Evolutionary conservation across 768 basidiomycete species (phyloP).

Genomic region (Boletus coccyginus): DNA sequence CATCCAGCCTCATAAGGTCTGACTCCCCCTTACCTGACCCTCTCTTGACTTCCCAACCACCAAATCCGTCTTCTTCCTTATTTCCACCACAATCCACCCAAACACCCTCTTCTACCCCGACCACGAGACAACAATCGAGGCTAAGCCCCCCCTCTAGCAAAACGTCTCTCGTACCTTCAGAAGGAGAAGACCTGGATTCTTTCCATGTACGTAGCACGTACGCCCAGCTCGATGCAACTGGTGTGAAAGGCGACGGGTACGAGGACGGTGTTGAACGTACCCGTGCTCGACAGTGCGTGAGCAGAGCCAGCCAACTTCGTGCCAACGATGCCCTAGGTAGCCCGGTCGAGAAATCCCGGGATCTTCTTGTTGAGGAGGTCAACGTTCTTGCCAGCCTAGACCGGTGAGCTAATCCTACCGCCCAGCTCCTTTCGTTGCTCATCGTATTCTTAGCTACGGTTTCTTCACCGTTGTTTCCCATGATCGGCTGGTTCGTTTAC

Average conservation of each 20-base stretch:
- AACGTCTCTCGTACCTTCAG: slow-evolving; percentile 64
- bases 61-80: slow-evolving; percentile 19
- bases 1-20: slow-evolving; percentile 20
- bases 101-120: slow-evolving; percentile 31
- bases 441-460: slow-evolving; percentile 65
- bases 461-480: slow-evolving; percentile 82
- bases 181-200: slow-evolving; percentile 78
- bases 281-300: slow-evolving; percentile 61
- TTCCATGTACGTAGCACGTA: slow-evolving; percentile 86
- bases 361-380: slow-evolving; percentile 72
- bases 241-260: slow-evolving; percentile 94
- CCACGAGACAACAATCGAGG: slow-evolving; percentile 27
- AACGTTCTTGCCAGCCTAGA: slow-evolving; percentile 76
- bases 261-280: slow-evolving; percentile 95
- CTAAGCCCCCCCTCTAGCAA: slow-evolving; percentile 45
- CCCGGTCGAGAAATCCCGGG: slow-evolving; percentile 58
- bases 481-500: slow-evolving; percentile 77
- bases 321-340: slow-evolving; percentile 56
- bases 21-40: slow-evolving; percentile 27
- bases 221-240: slow-evolving; percentile 81
- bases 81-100: slow-evolving; percentile 35
- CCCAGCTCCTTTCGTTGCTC: slow-evolving; percentile 5
- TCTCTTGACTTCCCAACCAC: slow-evolving; percentile 14
- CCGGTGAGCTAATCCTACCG: slow-evolving; percentile 52
- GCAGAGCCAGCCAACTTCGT: slow-evolving; percentile 55